A percentile compares a stretch with the other conserved stretches of the same genome.
Evolutionary conservation across 2,329 filamentous ascomycete genomes (phyloP).

Genomic region (Ceratocystis albifundus): DNA sequence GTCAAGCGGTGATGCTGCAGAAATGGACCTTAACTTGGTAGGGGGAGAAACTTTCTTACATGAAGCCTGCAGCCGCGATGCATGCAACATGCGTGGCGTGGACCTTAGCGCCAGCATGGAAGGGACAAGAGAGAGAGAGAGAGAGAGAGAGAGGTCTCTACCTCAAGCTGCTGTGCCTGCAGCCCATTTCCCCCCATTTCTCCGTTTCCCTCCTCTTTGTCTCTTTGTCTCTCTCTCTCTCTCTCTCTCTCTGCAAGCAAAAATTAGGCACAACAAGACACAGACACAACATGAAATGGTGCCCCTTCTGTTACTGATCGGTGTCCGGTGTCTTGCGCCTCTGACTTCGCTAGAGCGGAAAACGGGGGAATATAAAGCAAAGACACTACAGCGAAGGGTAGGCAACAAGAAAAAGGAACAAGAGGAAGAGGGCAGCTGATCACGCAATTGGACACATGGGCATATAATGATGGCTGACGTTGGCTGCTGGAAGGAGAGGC

Average conservation of each 20-base stretch:
- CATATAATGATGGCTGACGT: background rate
- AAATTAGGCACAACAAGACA: background rate
- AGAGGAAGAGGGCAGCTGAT: background rate
- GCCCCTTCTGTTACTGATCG: no score
- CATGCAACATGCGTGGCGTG: slow-evolving; percentile 3
- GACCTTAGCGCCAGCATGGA: background rate
- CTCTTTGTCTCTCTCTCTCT: no score
- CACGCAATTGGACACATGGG: background rate
- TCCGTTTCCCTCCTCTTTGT: no score
- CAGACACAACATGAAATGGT: background rate
- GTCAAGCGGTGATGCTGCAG: background rate
- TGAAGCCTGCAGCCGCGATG: slow-evolving; percentile 1
- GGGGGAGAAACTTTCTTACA: background rate
- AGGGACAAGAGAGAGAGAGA: background rate
- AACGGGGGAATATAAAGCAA: no score
- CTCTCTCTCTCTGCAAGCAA: background rate
- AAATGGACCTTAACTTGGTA: background rate
- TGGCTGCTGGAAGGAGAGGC: background rate
- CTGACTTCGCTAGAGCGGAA: no score
- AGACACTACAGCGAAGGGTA: background rate
- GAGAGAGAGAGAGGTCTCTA: no score
- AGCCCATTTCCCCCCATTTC: no score
- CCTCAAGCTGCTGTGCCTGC: no score
- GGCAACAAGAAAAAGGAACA: background rate
- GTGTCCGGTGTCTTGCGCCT: no score